These are phyloP conservation scores for Cryptococcus sp. DNA, from an alignment of 1,284 basidiomycete species.

Conservation along the genomic window DNA sequence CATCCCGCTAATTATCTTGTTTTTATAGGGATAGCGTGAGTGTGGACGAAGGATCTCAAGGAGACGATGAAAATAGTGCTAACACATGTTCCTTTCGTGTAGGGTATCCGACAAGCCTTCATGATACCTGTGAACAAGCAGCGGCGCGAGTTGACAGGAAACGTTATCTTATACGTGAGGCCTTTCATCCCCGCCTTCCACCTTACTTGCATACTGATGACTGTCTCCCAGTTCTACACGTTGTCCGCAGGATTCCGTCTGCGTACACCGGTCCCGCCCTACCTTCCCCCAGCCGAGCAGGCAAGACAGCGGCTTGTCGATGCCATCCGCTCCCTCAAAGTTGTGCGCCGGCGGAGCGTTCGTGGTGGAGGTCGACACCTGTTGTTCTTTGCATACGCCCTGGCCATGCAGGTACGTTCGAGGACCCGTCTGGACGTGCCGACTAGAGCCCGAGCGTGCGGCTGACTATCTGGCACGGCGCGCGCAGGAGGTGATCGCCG, in stretches of 20 bases:
- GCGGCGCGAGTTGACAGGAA: conserved; percentile 82
- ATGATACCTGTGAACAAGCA: conserved; percentile 83
- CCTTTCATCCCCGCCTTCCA: not conserved
- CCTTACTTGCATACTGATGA: not conserved
- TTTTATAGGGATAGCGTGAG: conserved; percentile 30
- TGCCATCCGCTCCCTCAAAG: conserved; percentile 75
- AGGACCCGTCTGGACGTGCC: no score
- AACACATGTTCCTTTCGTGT: not conserved
- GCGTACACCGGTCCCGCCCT: conserved; percentile 88
- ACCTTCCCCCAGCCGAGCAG: conserved; percentile 85
- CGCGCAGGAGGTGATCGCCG: conserved; percentile 68
- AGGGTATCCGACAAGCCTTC: conserved; percentile 68
- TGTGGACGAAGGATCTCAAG: not conserved
- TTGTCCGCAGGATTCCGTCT: conserved; percentile 81
- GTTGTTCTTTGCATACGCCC: conserved; percentile 87
- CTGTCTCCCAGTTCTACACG: conserved; percentile 61
- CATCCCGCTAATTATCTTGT: conserved; percentile 9
- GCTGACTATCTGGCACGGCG: not conserved
- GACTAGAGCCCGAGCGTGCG: no score
- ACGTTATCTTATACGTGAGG: conserved; percentile 73
- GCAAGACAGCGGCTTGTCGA: conserved; percentile 74
- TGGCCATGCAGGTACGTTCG: conserved; percentile 65
- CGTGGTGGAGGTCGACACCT: conserved; percentile 66
- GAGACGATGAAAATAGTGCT: no score
- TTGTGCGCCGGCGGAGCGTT: conserved; percentile 65